These are phyloP conservation scores for Penicillium lividum DNA, from an alignment of 495 filamentous ascomycete genomes.

Conservation along the genomic window DNA sequence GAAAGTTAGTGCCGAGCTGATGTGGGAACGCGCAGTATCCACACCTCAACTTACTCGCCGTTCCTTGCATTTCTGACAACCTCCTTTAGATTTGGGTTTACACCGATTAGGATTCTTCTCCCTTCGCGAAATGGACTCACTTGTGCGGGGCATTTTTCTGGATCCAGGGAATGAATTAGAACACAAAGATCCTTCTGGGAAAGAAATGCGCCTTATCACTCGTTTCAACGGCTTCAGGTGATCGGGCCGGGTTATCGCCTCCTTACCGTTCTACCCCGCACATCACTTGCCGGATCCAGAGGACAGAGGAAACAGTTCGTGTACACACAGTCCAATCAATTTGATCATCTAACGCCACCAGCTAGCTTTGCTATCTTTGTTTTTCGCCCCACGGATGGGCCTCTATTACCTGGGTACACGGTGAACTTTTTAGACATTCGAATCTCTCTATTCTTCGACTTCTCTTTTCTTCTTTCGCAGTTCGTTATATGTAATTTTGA, in stretches of 20 bases:
- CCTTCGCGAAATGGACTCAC: constrained; percentile 5
- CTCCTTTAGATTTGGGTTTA: constrained; percentile 28
- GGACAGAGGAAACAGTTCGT: not conserved
- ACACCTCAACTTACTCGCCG: constrained; percentile 27
- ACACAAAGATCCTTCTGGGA: not conserved
- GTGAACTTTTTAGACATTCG: too few species aligned
- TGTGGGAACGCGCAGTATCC: constrained; percentile 10
- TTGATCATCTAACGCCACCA: not conserved
- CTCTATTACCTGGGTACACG: too few species aligned
- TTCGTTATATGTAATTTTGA: too few species aligned
- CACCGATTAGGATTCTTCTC: constrained; percentile 31
- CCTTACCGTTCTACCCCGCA: constrained; percentile 8
- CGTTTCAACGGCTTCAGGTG: constrained; percentile 2
- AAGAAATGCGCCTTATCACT: constrained; percentile 10
- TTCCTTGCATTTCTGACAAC: constrained; percentile 29
- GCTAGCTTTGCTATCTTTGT: not conserved
- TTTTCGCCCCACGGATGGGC: not conserved
- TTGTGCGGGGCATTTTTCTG: constrained; percentile 8
- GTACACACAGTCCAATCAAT: not conserved
- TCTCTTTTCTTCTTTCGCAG: too few species aligned
- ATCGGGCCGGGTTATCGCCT: constrained; percentile 9
- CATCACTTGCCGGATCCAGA: constrained; percentile 4
- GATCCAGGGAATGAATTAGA: not conserved
- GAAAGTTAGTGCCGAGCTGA: constrained; percentile 8
- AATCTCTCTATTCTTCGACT: too few species aligned